A percentile compares a stretch with the other conserved stretches of the same genome.
phyloP scores from a whole-genome alignment of 2,329 filamentous ascomycete genomes.

The Mariannaea sp. region DNA sequence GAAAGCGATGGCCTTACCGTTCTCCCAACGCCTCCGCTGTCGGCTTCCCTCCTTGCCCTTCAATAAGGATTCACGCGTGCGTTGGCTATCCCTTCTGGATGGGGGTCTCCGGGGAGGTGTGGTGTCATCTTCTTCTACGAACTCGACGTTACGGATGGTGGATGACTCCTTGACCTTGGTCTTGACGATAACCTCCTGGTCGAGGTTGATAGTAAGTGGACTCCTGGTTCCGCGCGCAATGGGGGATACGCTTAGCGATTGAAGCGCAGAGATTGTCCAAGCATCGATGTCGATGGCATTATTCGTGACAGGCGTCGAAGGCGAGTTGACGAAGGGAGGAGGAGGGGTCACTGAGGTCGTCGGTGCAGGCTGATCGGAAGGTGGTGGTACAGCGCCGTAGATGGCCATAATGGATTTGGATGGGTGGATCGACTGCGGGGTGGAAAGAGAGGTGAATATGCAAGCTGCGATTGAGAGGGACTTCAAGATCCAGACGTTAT shows the following conservation, averaged over 20 bases:
- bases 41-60: slow-evolving; percentile 92
- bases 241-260: slow-evolving; percentile 60
- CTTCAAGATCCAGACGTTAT: no score
- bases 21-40: slow-evolving; percentile 90
- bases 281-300: slow-evolving; percentile 63
- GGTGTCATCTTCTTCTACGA: slow-evolving; percentile 30
- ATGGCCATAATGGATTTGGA: slow-evolving; percentile 51
- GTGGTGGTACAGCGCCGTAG: slow-evolving; percentile 13
- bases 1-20: slow-evolving; percentile 62
- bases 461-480: not conserved
- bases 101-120: slow-evolving; percentile 51
- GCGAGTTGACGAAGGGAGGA: slow-evolving; percentile 25
- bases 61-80: slow-evolving; percentile 72
- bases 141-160: slow-evolving; percentile 28
- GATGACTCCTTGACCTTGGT: slow-evolving; percentile 21
- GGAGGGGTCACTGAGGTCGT: slow-evolving; percentile 27
- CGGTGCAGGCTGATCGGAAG: slow-evolving; percentile 14
- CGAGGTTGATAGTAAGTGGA: slow-evolving; percentile 76
- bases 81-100: slow-evolving; percentile 59
- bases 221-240: slow-evolving; percentile 63
- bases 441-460: not conserved
- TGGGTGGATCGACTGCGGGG: not conserved
- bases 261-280: slow-evolving; percentile 66
- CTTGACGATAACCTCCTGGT: slow-evolving; percentile 50
- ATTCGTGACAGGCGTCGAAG: slow-evolving; percentile 34